phyloP scores from a whole-genome alignment of 2,329 filamentous ascomycete genomes.

The Epichloe amarillans region DNA sequence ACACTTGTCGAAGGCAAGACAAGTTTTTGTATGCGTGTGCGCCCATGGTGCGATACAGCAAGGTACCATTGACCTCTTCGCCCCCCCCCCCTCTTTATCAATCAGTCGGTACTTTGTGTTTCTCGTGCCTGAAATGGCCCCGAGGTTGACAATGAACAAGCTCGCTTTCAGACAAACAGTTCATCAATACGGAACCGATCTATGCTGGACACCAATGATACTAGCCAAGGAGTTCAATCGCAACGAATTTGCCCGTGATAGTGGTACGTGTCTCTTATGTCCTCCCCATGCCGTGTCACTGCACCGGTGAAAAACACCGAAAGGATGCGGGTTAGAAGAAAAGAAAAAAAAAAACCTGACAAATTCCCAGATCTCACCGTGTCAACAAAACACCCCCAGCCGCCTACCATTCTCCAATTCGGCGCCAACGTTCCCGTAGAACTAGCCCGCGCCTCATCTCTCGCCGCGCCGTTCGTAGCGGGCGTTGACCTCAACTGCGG shows the following conservation, averaged over 20 bases:
- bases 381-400: conserved; percentile 36
- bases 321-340: too few species aligned
- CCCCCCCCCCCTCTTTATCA: background rate
- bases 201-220: conserved; percentile 63
- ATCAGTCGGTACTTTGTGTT: background rate
- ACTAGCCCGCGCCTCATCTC: conserved; percentile 46
- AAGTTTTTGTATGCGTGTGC: conserved; percentile 46
- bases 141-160: conserved; percentile 20
- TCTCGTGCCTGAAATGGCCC: background rate
- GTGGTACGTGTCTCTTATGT: conserved; percentile 26
- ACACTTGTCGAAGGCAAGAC: conserved; percentile 35
- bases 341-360: background rate
- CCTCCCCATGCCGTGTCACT: too few species aligned
- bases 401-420: conserved; percentile 54
- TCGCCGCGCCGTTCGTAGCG: conserved; percentile 47
- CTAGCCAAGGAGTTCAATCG: conserved; percentile 57
- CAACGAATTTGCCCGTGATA: conserved; percentile 44
- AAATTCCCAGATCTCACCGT: conserved; percentile 43
- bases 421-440: conserved; percentile 49
- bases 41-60: conserved; percentile 57
- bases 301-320: too few species aligned
- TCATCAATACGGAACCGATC: conserved; percentile 48
- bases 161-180: conserved; percentile 58
- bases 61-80: conserved; percentile 23
- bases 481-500: conserved; percentile 62